Base-by-base conservation (phyloP, 805 yeast species). In the Limtongozyma cylindracea region DNA sequence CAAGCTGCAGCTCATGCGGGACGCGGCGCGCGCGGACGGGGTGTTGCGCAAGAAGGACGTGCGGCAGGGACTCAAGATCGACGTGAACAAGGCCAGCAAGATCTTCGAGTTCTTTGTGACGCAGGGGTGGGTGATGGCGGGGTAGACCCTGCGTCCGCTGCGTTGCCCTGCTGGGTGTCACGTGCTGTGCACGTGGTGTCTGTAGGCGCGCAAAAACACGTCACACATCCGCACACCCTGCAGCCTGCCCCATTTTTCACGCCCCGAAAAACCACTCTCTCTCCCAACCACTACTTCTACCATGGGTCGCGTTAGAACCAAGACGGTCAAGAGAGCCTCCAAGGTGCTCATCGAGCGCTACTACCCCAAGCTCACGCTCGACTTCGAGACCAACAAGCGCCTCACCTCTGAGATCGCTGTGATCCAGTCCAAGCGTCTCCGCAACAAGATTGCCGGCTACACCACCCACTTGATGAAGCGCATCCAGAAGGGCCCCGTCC, bases 231-330 rank as follows among this genome's bases (percentile, higher is more conserved):
- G n/a, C n/a, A n/a, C n/a, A n/a, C n/a, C n/a, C n/a, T n/a, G n/a
- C n/a, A n/a, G n/a, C n/a, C n/a, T n/a, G n/a, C n/a, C n/a, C n/a
- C n/a, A n/a, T n/a, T n/a, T n/a, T n/a, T n/a, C n/a, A n/a, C n/a
- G n/a, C n/a, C n/a, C n/a, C n/a, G n/a, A n/a, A n/a, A n/a, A n/a
- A n/a, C n/a, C n/a, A n/a, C n/a, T n/a, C n/a, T n/a, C n/a, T n/a
- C n/a, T n/a, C n/a, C n/a, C n/a, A n/a, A n/a, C n/a, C n/a, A n/a
- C n/a, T n/a, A n/a, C n/a, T n/a, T n/a, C n/a, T n/a, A n/a, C n/a
- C n/a, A n/a, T n/a, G 98, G 98, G 98, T 72, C 88, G 96, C 61
- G 98, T 91, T 71, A 82, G 98, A 74, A 88, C 98, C 46, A 91
- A 88, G 72, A 88, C 99, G 62, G 96, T 88, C 61, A 88, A 88